phyloP scores from a whole-genome alignment of 2,329 filamentous ascomycete species.

The Akanthomyces uredinophilus region DNA sequence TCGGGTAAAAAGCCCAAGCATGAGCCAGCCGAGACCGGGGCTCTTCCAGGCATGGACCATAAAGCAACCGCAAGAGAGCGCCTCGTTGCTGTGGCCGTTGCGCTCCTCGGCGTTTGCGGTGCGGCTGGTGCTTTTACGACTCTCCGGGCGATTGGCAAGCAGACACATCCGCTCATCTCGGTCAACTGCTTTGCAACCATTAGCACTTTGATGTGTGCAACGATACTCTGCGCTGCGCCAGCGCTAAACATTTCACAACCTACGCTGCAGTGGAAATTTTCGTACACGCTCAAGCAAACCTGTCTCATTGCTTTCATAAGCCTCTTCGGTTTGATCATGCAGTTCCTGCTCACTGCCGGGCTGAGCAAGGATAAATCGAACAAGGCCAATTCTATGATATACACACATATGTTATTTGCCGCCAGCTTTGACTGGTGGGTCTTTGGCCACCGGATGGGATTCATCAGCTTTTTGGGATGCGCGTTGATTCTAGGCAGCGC shows the following conservation, averaged over 20 bases:
- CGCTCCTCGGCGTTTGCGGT: constrained; percentile 72
- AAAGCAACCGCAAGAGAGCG: constrained; percentile 57
- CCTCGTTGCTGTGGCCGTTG: constrained; percentile 63
- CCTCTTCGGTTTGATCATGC: constrained; percentile 72
- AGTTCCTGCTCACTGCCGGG: constrained; percentile 77
- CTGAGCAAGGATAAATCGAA: constrained; percentile 65
- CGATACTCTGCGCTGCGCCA: constrained; percentile 52
- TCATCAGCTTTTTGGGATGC: constrained; percentile 45
- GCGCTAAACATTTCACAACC: constrained; percentile 42
- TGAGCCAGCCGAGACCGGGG: constrained; percentile 15
- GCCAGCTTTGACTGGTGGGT: constrained; percentile 47
- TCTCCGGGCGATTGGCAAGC: constrained; percentile 73
- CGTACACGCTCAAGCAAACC: constrained; percentile 52
- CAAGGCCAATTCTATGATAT: constrained; percentile 52
- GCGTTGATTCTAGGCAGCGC: constrained; percentile 50
- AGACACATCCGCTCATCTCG: constrained; percentile 75
- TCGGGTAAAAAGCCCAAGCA: constrained; percentile 9
- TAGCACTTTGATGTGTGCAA: constrained; percentile 61
- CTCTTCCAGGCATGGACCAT: constrained; percentile 29
- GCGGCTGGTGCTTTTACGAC: constrained; percentile 68
- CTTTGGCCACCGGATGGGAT: constrained; percentile 47
- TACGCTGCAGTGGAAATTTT: constrained; percentile 38
- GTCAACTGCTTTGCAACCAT: constrained; percentile 78
- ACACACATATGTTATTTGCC: constrained; percentile 54
- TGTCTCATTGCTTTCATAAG: constrained; percentile 63